Percentiles rank a stretch among this genome's conserved stretches.
These are phyloP conservation scores for Colletotrichum truncatum DNA, from an alignment of 2,329 filamentous ascomycete genomes.

Conservation along the genomic window DNA sequence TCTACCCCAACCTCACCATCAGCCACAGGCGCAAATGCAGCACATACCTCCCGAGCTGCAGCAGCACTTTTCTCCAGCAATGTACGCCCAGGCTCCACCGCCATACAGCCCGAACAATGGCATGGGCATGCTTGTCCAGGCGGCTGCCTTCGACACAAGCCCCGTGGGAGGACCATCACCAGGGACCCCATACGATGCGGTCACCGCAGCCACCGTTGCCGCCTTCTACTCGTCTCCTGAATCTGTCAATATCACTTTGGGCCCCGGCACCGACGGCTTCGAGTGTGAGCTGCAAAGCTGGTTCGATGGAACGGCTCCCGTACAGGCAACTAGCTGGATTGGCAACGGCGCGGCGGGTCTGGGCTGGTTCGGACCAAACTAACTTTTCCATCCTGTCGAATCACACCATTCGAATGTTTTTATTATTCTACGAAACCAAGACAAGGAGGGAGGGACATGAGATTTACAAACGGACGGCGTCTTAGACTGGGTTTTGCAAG, in stretches of 20 bases:
- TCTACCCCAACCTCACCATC: constrained; percentile 29
- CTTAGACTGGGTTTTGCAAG: background rate
- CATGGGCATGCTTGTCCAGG: constrained; percentile 52
- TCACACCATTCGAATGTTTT: background rate
- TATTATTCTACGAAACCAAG: background rate
- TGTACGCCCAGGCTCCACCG: constrained; percentile 33
- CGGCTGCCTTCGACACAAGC: constrained; percentile 45
- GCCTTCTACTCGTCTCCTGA: constrained; percentile 31
- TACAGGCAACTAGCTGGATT: constrained; percentile 25
- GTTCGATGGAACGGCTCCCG: constrained; percentile 27
- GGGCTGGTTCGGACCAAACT: constrained; percentile 17
- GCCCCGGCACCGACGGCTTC: constrained; percentile 54
- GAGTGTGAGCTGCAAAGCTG: constrained; percentile 52
- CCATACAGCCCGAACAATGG: constrained; percentile 40
- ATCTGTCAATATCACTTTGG: constrained; percentile 35
- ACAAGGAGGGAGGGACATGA: background rate
- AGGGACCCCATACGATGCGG: constrained; percentile 35
- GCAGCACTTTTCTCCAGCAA: constrained; percentile 25
- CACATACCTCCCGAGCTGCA: constrained; percentile 26
- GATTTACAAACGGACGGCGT: background rate
- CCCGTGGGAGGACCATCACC: constrained; percentile 14
- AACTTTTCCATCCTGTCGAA: background rate
- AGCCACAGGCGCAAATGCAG: constrained; percentile 29
- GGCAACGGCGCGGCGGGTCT: constrained; percentile 27
- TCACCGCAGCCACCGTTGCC: background rate